A percentile compares a stretch with the other conserved stretches of the same genome.
Evolutionary conservation across 2,329 filamentous ascomycete genomes (phyloP).

Genomic region (Corinectria fuckeliana): DNA sequence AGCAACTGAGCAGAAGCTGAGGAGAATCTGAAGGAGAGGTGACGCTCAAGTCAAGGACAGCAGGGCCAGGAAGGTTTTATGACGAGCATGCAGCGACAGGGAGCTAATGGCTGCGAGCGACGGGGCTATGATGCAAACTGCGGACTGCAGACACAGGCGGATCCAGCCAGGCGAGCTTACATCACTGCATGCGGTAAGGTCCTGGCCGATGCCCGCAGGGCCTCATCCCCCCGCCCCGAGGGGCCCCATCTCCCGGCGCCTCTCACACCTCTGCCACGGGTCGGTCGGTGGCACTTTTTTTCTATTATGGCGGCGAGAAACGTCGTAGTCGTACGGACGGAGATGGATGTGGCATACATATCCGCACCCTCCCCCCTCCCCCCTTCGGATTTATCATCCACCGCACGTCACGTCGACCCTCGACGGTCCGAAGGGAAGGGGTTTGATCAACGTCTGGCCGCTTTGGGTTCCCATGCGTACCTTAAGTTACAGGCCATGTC

Average conservation of each 20-base stretch:
- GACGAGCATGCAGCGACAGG: conserved; percentile 36
- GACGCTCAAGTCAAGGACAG: conserved; percentile 30
- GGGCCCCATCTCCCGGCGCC: conserved; percentile 19
- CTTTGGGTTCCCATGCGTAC: conserved; percentile 1
- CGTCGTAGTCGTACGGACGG: not conserved
- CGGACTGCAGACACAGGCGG: conserved; percentile 29
- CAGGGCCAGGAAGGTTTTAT: conserved; percentile 40
- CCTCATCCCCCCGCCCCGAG: too few relatives aligned
- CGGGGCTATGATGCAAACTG: conserved; percentile 42
- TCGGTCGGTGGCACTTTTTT: too few relatives aligned
- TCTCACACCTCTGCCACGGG: conserved; percentile 5
- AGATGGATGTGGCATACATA: conserved; percentile 1
- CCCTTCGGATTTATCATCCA: not conserved
- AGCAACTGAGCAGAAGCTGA: conserved; percentile 21
- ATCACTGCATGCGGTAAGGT: conserved; percentile 26
- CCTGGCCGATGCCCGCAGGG: conserved; percentile 13
- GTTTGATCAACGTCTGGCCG: conserved; percentile 6
- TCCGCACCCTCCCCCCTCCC: not conserved
- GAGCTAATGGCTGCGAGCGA: conserved; percentile 38
- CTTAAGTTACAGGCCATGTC: not conserved
- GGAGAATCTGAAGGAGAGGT: conserved; percentile 32
- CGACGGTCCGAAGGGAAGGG: too few relatives aligned
- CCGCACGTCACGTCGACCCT: too few relatives aligned
- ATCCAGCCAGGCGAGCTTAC: conserved; percentile 21
- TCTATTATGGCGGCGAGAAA: not conserved